Conservation (phyloP, 208 protist species). For the Acanthamoeba royreba region DNA sequence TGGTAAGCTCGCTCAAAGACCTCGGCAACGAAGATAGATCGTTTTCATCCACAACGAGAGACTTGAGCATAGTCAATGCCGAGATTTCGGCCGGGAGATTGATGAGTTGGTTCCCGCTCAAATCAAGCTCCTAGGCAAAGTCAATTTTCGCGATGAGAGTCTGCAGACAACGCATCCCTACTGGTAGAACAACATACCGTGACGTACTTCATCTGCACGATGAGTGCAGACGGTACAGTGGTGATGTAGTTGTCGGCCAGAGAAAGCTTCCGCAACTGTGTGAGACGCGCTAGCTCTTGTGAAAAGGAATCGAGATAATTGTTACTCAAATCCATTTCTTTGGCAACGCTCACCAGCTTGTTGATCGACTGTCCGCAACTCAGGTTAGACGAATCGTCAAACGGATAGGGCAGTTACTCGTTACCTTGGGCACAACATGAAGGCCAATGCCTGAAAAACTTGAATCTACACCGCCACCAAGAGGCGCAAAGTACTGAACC, state of each 20-base stretch:
- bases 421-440: background rate
- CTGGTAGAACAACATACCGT: background rate
- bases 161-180: background rate
- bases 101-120: background rate
- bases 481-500: background rate
- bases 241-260: slow-evolving; percentile 21
- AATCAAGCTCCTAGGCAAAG: background rate
- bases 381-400: background rate
- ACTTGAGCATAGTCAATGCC: background rate
- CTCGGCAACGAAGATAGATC: background rate
- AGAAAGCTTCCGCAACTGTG: background rate
- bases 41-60: background rate
- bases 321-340: background rate
- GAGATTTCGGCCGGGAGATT: background rate
- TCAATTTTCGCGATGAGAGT: background rate
- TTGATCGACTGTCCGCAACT: background rate
- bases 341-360: background rate
- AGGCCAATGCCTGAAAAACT: background rate
- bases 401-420: background rate
- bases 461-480: background rate
- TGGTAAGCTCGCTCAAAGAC: background rate
- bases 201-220: background rate
- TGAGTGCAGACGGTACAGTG: background rate
- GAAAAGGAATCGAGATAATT: background rate
- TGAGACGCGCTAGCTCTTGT: background rate